These are phyloP conservation scores for Penicillium lividum DNA, from an alignment of 495 filamentous ascomycete genomes.

Conservation along the genomic window DNA sequence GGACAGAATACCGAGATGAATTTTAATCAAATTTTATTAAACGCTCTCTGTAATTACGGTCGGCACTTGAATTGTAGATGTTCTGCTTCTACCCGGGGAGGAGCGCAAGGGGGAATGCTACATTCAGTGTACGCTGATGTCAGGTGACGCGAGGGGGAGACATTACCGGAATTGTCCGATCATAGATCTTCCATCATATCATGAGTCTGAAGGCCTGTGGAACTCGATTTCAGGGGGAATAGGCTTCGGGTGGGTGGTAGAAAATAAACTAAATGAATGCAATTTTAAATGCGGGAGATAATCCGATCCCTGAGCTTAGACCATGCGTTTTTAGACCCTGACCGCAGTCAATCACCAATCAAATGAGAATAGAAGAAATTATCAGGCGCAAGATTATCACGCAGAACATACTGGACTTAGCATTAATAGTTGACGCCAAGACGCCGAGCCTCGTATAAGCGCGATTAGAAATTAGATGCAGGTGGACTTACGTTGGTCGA, in stretches of 20 bases:
- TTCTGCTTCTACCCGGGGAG: slow-evolving; percentile 1
- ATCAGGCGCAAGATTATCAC: slow-evolving; percentile 26
- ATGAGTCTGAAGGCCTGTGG: background rate
- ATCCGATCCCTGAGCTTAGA: background rate
- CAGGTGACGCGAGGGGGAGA: background rate
- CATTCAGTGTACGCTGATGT: slow-evolving; percentile 8
- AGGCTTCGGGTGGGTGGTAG: background rate
- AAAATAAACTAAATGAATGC: background rate
- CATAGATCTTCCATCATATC: background rate
- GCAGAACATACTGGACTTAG: slow-evolving; percentile 8
- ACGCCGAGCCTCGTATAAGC: slow-evolving; percentile 24
- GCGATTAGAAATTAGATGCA: slow-evolving; percentile 49
- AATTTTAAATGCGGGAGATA: background rate
- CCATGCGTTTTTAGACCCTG: background rate
- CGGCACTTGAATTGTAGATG: background rate
- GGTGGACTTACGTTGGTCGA: slow-evolving; percentile 15
- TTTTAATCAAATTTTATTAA: too few relatives aligned
- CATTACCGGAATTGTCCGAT: background rate
- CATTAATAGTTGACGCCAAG: slow-evolving; percentile 6
- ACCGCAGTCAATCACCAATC: background rate
- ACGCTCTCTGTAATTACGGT: background rate
- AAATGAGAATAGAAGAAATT: too few relatives aligned
- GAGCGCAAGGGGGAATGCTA: slow-evolving; percentile 9
- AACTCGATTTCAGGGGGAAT: background rate
- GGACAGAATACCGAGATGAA: background rate